Conservation (phyloP, 169 alveolate species). For the Cardiosporidium cionae region DNA sequence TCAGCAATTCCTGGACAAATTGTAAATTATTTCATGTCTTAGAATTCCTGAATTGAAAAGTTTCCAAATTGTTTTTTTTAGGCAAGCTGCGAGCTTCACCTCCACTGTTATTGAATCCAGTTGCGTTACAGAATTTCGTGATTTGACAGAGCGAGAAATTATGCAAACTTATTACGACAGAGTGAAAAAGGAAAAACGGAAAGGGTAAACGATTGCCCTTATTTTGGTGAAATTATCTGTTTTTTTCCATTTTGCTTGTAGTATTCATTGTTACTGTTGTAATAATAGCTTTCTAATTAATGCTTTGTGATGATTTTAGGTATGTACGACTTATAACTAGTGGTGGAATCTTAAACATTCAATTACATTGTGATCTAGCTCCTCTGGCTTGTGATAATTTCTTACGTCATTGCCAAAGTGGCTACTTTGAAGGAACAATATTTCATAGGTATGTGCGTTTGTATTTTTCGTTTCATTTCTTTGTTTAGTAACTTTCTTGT, state of each 20-base stretch:
- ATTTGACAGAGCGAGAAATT: conserved; percentile 2
- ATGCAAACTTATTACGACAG: conserved; percentile 16
- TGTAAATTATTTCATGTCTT: too few species aligned
- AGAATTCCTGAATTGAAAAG: too few species aligned
- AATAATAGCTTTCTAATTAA: too few species aligned
- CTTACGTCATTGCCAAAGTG: conserved; percentile 62
- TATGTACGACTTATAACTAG: conserved; percentile 47
- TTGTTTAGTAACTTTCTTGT: neutral
- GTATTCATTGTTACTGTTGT: too few species aligned
- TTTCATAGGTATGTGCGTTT: conserved; percentile 32
- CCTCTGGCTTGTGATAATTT: conserved; percentile 84
- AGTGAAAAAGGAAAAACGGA: conserved; percentile 10
- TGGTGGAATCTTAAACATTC: conserved; percentile 69
- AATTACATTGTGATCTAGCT: conserved; percentile 62
- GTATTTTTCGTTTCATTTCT: neutral
- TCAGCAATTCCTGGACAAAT: too few species aligned
- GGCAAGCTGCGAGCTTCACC: conserved; percentile 27
- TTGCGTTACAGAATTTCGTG: neutral
- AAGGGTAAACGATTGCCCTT: conserved; percentile 7
- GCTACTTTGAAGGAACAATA: conserved; percentile 50
- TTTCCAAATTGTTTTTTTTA: too few species aligned
- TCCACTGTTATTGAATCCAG: conserved; percentile 11
- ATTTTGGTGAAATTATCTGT: too few species aligned
- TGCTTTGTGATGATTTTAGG: too few species aligned
- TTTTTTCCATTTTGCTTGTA: too few species aligned